Conservation (phyloP, 1,284 basidiomycete genomes). For the Cryptococcus wingfieldii region DNA sequence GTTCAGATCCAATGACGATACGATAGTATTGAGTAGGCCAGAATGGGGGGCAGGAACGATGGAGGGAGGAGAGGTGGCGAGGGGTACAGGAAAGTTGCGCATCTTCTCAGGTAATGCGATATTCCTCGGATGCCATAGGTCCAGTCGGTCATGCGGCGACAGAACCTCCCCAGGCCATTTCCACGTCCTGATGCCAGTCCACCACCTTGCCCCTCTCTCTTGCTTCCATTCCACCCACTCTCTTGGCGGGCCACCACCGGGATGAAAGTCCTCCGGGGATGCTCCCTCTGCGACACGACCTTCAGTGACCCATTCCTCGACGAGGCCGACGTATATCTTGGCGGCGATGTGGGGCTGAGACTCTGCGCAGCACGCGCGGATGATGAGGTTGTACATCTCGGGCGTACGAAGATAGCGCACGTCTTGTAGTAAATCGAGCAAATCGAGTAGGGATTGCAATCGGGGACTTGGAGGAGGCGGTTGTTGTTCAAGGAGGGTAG, state of each 20-base stretch:
- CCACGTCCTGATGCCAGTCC: constrained; percentile 45
- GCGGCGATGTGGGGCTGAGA: constrained; percentile 39
- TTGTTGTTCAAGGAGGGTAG: constrained; percentile 18
- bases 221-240: constrained; percentile 5
- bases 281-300: constrained; percentile 45
- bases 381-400: constrained; percentile 30
- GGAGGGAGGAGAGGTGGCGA: constrained; percentile 43
- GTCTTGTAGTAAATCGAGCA: constrained; percentile 28
- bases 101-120: constrained; percentile 38
- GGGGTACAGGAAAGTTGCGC: constrained; percentile 42
- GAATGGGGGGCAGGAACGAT: constrained; percentile 38
- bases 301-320: constrained; percentile 50
- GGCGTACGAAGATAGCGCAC: constrained; percentile 29
- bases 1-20: constrained; percentile 29
- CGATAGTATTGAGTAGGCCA: constrained; percentile 28
- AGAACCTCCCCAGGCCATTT: constrained; percentile 45
- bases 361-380: constrained; percentile 22
- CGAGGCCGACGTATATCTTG: constrained; percentile 43
- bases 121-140: constrained; percentile 47
- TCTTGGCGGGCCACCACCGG: constrained; percentile 33
- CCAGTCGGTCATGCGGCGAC: constrained; percentile 43
- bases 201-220: constrained; percentile 30
- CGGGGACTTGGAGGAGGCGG: constrained; percentile 2
- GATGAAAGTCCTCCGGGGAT: constrained; percentile 35
- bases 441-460: constrained; percentile 14